These are phyloP conservation scores for Baeospora myosura DNA, from an alignment of 1,284 basidiomycete genomes.

Conservation along the genomic window DNA sequence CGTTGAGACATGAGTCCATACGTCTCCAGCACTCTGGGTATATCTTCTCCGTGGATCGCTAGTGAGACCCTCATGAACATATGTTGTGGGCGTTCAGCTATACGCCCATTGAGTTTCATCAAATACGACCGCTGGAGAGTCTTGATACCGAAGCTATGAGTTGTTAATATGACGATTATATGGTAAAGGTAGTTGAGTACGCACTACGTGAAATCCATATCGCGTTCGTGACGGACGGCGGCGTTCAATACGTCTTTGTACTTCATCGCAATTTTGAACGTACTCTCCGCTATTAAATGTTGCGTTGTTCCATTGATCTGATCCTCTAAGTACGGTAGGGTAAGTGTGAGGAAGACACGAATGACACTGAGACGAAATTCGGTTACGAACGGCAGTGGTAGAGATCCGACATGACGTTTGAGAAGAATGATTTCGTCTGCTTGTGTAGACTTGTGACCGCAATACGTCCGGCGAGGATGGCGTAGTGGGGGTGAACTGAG, in stretches of 20 bases:
- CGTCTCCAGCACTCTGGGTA: constrained; percentile 88
- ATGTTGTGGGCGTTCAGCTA: constrained; percentile 97
- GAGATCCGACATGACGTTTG: constrained; percentile 85
- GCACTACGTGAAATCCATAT: constrained; percentile 94
- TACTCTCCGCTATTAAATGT: constrained; percentile 90
- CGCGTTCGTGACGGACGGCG: constrained; percentile 95
- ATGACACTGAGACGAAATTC: too few relatives aligned
- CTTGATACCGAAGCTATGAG: constrained; percentile 91
- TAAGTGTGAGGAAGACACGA: too few relatives aligned
- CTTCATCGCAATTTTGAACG: constrained; percentile 74
- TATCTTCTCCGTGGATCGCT: constrained; percentile 89
- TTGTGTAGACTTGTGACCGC: constrained; percentile 99
- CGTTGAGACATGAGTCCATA: constrained; percentile 95
- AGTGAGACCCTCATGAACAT: constrained; percentile 99
- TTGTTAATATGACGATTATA: constrained; percentile 3
- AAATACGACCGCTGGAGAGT: constrained; percentile 98
- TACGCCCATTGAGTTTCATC: constrained; percentile 88
- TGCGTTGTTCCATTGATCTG: too few relatives aligned
- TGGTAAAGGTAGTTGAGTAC: constrained; percentile 6
- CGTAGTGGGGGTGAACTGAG: constrained; percentile 96
- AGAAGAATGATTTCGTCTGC: constrained; percentile 97
- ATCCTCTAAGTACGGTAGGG: too few relatives aligned
- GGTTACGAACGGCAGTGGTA: constrained; percentile 80
- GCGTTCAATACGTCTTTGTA: constrained; percentile 86
- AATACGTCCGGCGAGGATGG: constrained; percentile 95